Evolutionary conservation across 2,329 filamentous ascomycete genomes (phyloP).

Genomic region (Cadophora luteo-olivacea): DNA sequence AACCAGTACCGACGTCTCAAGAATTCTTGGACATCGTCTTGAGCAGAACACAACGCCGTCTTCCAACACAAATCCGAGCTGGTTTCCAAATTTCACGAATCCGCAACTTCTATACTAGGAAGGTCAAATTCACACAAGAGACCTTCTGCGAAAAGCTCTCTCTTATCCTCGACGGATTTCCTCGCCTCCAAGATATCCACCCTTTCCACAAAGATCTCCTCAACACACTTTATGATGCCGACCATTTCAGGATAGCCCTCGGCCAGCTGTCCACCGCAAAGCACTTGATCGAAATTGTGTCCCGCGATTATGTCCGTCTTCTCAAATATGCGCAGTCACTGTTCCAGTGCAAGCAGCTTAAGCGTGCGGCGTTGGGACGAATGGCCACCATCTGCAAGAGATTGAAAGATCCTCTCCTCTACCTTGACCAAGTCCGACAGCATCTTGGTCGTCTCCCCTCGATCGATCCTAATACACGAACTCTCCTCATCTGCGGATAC

Average conservation of each 20-base stretch:
- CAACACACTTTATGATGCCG: slow-evolving; percentile 98
- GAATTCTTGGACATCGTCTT: slow-evolving; percentile 98
- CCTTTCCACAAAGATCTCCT: slow-evolving; percentile 87
- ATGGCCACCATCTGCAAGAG: slow-evolving; percentile 98
- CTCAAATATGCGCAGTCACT: slow-evolving; percentile 96
- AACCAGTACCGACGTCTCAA: slow-evolving; percentile 87
- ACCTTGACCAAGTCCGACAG: slow-evolving; percentile 95
- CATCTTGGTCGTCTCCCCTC: slow-evolving; percentile 95
- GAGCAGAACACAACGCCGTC: slow-evolving; percentile 86
- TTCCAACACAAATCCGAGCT: slow-evolving; percentile 93
- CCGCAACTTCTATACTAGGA: slow-evolving; percentile 91
- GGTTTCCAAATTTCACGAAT: slow-evolving; percentile 98
- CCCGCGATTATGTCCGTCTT: slow-evolving; percentile 93
- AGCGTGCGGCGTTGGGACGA: slow-evolving; percentile 92
- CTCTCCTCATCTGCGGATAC: slow-evolving; percentile 94
- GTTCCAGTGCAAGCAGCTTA: slow-evolving; percentile 99
- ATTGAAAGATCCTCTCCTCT: slow-evolving; percentile 91
- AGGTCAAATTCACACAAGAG: slow-evolving; percentile 98
- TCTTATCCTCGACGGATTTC: slow-evolving; percentile 90
- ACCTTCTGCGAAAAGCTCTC: slow-evolving; percentile 95
- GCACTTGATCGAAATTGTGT: slow-evolving; percentile 94
- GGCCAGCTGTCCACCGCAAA: slow-evolving; percentile 96
- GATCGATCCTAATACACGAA: slow-evolving; percentile 98
- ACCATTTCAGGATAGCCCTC: slow-evolving; percentile 96
- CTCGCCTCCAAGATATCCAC: slow-evolving; percentile 90